phyloP scores from a whole-genome alignment of 768 basidiomycete species.

The Mycena amicta region DNA sequence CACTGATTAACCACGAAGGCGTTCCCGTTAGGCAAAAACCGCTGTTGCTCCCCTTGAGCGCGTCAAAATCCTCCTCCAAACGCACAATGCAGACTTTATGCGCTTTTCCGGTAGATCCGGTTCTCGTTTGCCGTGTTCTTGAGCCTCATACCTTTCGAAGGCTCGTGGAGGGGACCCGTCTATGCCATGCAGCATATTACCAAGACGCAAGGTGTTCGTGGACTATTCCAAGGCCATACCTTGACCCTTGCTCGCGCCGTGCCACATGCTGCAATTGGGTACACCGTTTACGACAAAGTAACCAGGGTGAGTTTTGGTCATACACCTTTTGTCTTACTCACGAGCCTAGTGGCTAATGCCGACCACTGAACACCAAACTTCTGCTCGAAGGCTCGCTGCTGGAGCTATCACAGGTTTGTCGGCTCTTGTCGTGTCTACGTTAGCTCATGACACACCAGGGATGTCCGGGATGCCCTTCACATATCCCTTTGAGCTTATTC shows the following conservation, averaged over 20 bases:
- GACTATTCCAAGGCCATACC: slow-evolving; percentile 94
- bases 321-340: background rate
- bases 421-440: background rate
- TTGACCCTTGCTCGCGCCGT: slow-evolving; percentile 93
- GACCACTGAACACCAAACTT: slow-evolving; percentile 74
- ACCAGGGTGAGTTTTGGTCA: slow-evolving; percentile 66
- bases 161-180: slow-evolving; percentile 85
- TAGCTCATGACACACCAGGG: slow-evolving; percentile 47
- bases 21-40: slow-evolving; percentile 75
- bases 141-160: slow-evolving; percentile 40
- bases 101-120: slow-evolving; percentile 80
- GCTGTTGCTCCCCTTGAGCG: slow-evolving; percentile 94
- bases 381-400: slow-evolving; percentile 76
- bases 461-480: slow-evolving; percentile 88
- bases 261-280: slow-evolving; percentile 96
- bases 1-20: slow-evolving; percentile 18
- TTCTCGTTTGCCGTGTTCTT: slow-evolving; percentile 31
- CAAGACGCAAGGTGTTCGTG: slow-evolving; percentile 64
- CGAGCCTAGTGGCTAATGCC: slow-evolving; percentile 73
- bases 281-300: slow-evolving; percentile 92
- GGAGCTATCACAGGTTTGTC: slow-evolving; percentile 83
- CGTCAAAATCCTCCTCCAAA: slow-evolving; percentile 98
- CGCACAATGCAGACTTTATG: slow-evolving; percentile 91
- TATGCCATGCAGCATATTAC: slow-evolving; percentile 77
- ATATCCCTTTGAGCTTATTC: slow-evolving; percentile 93